Percentiles rank a stretch among this genome's conserved stretches.
These are phyloP conservation scores for Aspergillus clavatus DNA, from an alignment of 2,329 filamentous ascomycete genomes.

Conservation along the genomic window DNA sequence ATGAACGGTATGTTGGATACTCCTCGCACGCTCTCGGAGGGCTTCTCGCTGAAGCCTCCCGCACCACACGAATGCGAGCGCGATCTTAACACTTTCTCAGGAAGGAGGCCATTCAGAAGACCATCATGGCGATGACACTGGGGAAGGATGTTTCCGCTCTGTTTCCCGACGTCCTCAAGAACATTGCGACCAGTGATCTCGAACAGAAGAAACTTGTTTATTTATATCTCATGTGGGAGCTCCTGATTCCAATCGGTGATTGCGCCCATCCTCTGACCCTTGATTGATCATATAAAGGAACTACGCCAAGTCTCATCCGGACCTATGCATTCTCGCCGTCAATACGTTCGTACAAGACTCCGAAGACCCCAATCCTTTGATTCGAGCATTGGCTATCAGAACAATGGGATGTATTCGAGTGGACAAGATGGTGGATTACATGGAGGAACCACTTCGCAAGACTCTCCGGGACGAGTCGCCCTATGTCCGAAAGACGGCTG, in stretches of 20 bases:
- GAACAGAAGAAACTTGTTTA: constrained; percentile 99
- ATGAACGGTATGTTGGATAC: constrained; percentile 63
- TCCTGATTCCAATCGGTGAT: background rate
- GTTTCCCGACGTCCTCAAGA: constrained; percentile 97
- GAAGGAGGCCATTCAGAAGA: constrained; percentile 99
- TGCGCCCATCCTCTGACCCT: constrained; percentile 15
- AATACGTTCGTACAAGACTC: constrained; percentile 99
- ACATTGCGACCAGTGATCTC: constrained; percentile 88
- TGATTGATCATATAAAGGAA: constrained; percentile 59
- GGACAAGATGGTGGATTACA: constrained; percentile 99
- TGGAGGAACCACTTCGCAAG: constrained; percentile 96
- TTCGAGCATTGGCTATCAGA: constrained; percentile 88
- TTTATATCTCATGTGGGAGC: constrained; percentile 82
- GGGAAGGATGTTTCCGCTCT: constrained; percentile 97
- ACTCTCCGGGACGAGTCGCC: constrained; percentile 95
- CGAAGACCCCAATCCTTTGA: constrained; percentile 94
- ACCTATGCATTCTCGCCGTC: constrained; percentile 95
- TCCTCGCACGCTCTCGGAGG: background rate
- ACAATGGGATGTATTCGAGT: constrained; percentile 99
- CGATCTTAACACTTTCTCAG: constrained; percentile 42
- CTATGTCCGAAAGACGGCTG: constrained; percentile 96
- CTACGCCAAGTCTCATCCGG: constrained; percentile 97
- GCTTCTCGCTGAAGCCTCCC: background rate
- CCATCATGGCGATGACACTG: constrained; percentile 99
- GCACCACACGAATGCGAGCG: background rate